phyloP scores from a whole-genome alignment of 2,329 filamentous ascomycete species.

The Sporothrix brunneoviolacea region DNA sequence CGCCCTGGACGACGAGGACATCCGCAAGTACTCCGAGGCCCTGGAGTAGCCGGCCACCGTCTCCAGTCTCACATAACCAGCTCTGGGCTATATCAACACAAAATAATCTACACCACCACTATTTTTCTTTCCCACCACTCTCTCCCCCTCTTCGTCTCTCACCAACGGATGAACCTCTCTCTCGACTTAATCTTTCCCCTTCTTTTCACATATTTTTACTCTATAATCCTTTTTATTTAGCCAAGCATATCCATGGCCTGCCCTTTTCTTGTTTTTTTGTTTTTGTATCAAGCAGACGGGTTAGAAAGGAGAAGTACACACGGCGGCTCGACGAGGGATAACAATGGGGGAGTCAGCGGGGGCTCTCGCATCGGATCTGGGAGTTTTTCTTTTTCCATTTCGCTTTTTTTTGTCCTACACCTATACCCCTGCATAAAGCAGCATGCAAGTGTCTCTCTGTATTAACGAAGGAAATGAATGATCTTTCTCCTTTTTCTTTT shows the following conservation, averaged over 20 bases:
- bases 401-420: neutral
- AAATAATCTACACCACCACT: too few species aligned
- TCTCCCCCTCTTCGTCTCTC: neutral
- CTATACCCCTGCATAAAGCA: constrained; percentile 10
- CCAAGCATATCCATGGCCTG: too few species aligned
- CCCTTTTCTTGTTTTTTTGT: too few species aligned
- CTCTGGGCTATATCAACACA: too few species aligned
- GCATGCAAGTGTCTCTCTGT: neutral
- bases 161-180: neutral
- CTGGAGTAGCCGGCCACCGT: constrained; percentile 33
- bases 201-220: constrained; percentile 13
- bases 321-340: too few species aligned
- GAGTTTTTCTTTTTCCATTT: neutral
- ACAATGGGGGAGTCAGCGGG: neutral
- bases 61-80: neutral
- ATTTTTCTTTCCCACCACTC: neutral
- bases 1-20: constrained; percentile 68
- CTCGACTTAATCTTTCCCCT: neutral
- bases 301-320: too few species aligned
- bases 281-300: too few species aligned
- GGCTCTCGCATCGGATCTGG: neutral
- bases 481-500: neutral
- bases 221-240: constrained; percentile 27
- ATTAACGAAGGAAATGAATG: constrained; percentile 2
- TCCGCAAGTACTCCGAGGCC: constrained; percentile 47